A percentile compares a stretch with the other conserved stretches of the same genome.
These are phyloP conservation scores for Leersia perrieri DNA, from an alignment of 176 grass and related monocot genomes.

Conservation along the genomic window DNA sequence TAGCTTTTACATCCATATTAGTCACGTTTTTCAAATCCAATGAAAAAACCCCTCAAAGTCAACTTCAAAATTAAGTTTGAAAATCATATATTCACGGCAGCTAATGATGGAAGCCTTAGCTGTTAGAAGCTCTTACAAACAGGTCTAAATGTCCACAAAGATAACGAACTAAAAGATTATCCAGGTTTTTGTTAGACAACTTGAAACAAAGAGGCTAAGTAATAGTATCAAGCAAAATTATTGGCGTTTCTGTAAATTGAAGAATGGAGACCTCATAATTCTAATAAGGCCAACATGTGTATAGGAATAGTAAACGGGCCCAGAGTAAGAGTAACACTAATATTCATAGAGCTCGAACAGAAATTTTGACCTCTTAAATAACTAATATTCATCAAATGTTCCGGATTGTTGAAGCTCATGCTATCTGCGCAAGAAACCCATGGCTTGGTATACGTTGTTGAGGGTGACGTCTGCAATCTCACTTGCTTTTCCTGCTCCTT, in stretches of 20 bases:
- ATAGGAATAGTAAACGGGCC: background rate
- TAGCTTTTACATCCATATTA: no score
- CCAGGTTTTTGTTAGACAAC: background rate
- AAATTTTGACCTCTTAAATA: background rate
- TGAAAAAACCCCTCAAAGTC: no score
- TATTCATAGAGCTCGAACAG: background rate
- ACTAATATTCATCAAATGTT: background rate
- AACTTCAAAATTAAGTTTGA: no score
- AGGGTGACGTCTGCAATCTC: conserved; percentile 82
- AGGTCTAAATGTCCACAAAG: background rate
- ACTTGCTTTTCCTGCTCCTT: conserved; percentile 76
- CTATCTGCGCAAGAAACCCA: conserved; percentile 89
- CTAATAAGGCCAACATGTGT: background rate
- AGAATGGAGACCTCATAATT: background rate
- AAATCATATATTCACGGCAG: no score
- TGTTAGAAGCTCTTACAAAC: no score
- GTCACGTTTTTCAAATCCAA: no score
- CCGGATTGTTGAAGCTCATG: background rate
- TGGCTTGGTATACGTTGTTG: conserved; percentile 87
- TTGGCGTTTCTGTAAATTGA: background rate
- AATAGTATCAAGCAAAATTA: background rate
- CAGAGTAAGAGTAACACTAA: no score
- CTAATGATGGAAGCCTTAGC: no score
- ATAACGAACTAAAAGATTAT: background rate
- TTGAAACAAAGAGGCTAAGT: background rate